Evolutionary conservation across 2,329 filamentous ascomycete species (phyloP), one percentile per base, ranked within the genome.

Genomic region (Trichoderma sp.): DNA sequence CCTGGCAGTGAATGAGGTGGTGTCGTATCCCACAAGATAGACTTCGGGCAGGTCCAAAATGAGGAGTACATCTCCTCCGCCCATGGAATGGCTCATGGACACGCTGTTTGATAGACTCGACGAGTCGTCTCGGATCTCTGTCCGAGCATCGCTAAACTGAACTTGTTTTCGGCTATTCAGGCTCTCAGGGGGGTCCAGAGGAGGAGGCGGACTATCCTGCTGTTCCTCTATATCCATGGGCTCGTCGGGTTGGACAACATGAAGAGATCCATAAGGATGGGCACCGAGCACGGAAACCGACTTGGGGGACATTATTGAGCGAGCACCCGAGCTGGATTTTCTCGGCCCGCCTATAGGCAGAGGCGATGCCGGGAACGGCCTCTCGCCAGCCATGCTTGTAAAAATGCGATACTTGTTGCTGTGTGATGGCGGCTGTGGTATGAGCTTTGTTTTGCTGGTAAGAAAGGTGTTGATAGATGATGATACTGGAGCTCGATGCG

Each of bases 21-120:
- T 80, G 75, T 90, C 88, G 74, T 85, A 87, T 58, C 87, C 87
- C 20, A 91, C 79, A 2, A 83, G 86, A 71, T 87, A 86, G 47
- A 82, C 78, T 1, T 82, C 78, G 1, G 87, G 87, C 12, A 90
- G 79, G 69, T 85, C 84, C 39, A 88, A 79, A 32, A 89, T 77
- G 12, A 89, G 78, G 69, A 90, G 81, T 23, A 86, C 82, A 73
- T 90, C 88, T 11, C 85, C 85, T 1, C 81, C 80, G 4, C 79
- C 77, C 70, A 81, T 75, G 20, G 73, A 72, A 47, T 82, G 79
- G n/a, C 68, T 71, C 36, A 78, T 71, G 0, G 63, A 20, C 47
- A 50, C 9, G 20, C n/a, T n/a, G 9, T 9, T 50, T 20, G 43
- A 20, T n/a, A 6, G n/a, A 50, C 17, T 50, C 43, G 43, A 50